These are phyloP conservation scores for Ettlia oleoabundans DNA, from an alignment of 139 green algal genomes.

Conservation along the genomic window DNA sequence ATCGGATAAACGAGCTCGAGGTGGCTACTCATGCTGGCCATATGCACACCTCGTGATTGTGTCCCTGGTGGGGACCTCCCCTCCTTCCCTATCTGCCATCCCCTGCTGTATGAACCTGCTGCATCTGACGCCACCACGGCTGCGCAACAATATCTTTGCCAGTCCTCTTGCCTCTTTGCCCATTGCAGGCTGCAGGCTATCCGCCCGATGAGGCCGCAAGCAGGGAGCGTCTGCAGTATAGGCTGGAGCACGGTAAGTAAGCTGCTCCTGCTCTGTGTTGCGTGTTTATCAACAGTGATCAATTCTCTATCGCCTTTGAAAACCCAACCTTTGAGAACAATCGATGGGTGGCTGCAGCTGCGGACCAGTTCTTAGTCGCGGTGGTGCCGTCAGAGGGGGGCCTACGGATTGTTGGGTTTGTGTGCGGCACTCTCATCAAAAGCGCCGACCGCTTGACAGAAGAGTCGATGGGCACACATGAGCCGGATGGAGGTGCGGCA, in stretches of 20 bases:
- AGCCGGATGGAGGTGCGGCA: too few relatives aligned
- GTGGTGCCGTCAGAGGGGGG: conserved; percentile 21
- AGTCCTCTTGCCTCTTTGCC: not conserved
- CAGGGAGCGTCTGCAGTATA: conserved; percentile 31
- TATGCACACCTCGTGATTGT: too few relatives aligned
- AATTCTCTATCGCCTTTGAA: too few relatives aligned
- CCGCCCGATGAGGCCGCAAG: conserved; percentile 54
- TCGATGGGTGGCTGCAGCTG: conserved; percentile 26
- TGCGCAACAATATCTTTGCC: too few relatives aligned
- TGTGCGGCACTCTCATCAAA: conserved; percentile 64
- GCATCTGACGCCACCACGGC: too few relatives aligned
- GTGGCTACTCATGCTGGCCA: too few relatives aligned
- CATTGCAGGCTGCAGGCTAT: conserved; percentile 46
- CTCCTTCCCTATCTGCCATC: too few relatives aligned
- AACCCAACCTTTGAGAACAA: not conserved
- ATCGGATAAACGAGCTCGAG: too few relatives aligned
- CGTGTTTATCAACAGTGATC: not conserved
- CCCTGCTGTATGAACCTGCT: too few relatives aligned
- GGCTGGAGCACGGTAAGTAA: conserved; percentile 42
- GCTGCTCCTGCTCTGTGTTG: not conserved
- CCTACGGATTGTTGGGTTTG: conserved; percentile 30
- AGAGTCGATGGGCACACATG: conserved; percentile 69
- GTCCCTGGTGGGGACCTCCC: too few relatives aligned
- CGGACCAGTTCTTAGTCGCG: conserved; percentile 50
- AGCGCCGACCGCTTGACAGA: conserved; percentile 56